A percentile compares a stretch with the other conserved stretches of the same genome.
These are phyloP conservation scores for Tulasnella sp. DNA, from an alignment of 768 basidiomycete genomes.

Conservation along the genomic window DNA sequence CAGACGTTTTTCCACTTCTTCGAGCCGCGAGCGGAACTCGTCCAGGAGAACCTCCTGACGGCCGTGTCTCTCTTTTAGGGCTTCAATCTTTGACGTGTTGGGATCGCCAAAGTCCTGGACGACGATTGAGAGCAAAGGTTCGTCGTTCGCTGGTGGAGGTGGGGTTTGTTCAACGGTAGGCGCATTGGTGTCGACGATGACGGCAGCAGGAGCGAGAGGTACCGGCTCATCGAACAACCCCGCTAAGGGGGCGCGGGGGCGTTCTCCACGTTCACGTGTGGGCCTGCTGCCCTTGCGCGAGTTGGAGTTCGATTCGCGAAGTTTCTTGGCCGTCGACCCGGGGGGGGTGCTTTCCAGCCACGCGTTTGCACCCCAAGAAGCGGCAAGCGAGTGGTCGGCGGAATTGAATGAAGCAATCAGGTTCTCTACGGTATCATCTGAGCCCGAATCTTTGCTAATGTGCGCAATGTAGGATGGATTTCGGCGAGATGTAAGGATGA, in stretches of 20 bases:
- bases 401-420: not conserved
- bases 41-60: conserved; percentile 9
- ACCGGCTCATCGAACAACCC: too few relatives aligned
- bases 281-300: not conserved
- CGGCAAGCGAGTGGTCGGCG: not conserved
- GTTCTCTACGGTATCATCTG: not conserved
- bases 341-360: conserved; percentile 1
- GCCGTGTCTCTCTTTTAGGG: not conserved
- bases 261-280: too few relatives aligned
- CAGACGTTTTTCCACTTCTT: conserved; percentile 17
- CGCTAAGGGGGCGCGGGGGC: too few relatives aligned
- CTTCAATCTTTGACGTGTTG: not conserved
- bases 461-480: conserved; percentile 3
- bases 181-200: too few relatives aligned
- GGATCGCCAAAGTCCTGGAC: too few relatives aligned
- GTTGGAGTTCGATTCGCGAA: not conserved
- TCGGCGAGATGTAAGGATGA: conserved; percentile 10
- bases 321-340: conserved; percentile 4
- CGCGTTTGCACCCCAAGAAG: conserved; percentile 6
- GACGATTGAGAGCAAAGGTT: too few relatives aligned
- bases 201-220: too few relatives aligned
- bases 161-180: too few relatives aligned
- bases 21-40: conserved; percentile 16
- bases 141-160: too few relatives aligned
- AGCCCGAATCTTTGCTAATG: conserved; percentile 1